phyloP scores from a whole-genome alignment of 1,284 basidiomycete species.

The Trametes sp. region DNA sequence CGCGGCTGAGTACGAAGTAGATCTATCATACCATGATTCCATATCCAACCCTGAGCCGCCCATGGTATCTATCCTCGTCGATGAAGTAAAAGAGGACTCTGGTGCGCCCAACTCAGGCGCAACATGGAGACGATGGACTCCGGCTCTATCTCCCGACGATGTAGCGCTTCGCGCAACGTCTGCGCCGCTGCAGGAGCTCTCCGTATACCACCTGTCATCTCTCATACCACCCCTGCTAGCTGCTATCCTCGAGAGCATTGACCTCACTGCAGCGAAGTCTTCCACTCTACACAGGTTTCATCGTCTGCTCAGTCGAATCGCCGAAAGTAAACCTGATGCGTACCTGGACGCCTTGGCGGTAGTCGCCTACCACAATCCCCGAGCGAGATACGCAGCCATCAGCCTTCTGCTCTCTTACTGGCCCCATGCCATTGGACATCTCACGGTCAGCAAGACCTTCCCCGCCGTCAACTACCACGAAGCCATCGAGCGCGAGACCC shows the following conservation, averaged over 20 bases:
- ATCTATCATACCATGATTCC: slow-evolving; percentile 30
- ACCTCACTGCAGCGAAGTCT: slow-evolving; percentile 44
- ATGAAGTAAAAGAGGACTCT: slow-evolving; percentile 53
- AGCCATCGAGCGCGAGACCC: slow-evolving; percentile 28
- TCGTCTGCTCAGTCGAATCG: slow-evolving; percentile 64
- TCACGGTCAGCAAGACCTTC: slow-evolving; percentile 60
- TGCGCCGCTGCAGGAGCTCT: slow-evolving; percentile 61
- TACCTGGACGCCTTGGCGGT: slow-evolving; percentile 76
- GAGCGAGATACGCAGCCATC: slow-evolving; percentile 62
- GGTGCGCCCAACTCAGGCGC: slow-evolving; percentile 21
- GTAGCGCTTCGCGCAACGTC: slow-evolving; percentile 55
- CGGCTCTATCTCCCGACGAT: slow-evolving; percentile 29
- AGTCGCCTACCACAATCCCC: slow-evolving; percentile 67
- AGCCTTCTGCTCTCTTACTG: slow-evolving; percentile 67
- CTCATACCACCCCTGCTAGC: slow-evolving; percentile 66
- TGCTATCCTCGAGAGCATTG: slow-evolving; percentile 63
- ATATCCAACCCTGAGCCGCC: slow-evolving; percentile 39
- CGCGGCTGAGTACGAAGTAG: slow-evolving; percentile 24
- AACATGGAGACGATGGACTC: slow-evolving; percentile 45
- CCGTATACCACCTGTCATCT: slow-evolving; percentile 66
- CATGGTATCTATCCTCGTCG: slow-evolving; percentile 67
- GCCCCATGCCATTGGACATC: slow-evolving; percentile 73
- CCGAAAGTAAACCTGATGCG: slow-evolving; percentile 68
- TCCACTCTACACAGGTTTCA: slow-evolving; percentile 60
- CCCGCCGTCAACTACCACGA: slow-evolving; percentile 47